A percentile compares a stretch with the other conserved stretches of the same genome.
Evolutionary conservation across 1,284 basidiomycete species (phyloP).

Genomic region (Pseudozyma hubeiensis): DNA sequence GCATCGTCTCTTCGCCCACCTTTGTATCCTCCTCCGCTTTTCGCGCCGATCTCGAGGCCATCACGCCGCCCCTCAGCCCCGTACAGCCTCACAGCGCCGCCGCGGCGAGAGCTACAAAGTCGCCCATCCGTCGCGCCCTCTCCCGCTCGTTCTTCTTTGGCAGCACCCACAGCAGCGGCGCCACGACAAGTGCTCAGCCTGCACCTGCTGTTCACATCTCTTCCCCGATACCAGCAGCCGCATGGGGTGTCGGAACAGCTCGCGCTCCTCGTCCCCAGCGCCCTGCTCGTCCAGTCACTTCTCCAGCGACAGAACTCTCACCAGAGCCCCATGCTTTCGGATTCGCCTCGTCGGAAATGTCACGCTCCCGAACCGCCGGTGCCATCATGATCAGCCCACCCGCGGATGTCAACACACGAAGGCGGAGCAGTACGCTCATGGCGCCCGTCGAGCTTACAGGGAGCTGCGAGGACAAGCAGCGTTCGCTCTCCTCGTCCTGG

Average conservation of each 20-base stretch:
- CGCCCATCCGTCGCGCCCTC: constrained; percentile 28
- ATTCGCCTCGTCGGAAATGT: constrained; percentile 5
- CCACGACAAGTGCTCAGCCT: constrained; percentile 2
- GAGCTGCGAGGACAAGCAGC: not conserved
- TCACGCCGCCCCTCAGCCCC: constrained; percentile 38
- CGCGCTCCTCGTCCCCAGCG: constrained; percentile 14
- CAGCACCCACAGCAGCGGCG: constrained; percentile 12
- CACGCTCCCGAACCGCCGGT: not conserved
- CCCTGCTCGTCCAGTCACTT: constrained; percentile 16
- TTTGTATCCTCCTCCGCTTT: constrained; percentile 33
- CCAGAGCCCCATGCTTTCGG: constrained; percentile 14
- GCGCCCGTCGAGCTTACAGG: constrained; percentile 6
- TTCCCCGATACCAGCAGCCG: not conserved
- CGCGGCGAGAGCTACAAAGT: constrained; percentile 23
- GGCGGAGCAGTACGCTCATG: constrained; percentile 23
- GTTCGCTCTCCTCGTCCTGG: constrained; percentile 13
- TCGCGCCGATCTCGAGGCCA: constrained; percentile 13
- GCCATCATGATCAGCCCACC: constrained; percentile 4
- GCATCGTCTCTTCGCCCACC: constrained; percentile 31
- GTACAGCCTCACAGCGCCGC: constrained; percentile 8
- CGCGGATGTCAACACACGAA: constrained; percentile 6
- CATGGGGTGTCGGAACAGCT: not conserved
- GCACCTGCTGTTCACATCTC: constrained; percentile 5
- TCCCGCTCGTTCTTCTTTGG: constrained; percentile 17
- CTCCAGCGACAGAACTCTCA: constrained; percentile 9